Evolutionary conservation across 768 basidiomycete genomes (phyloP).

Genomic region (Russula griseocarnosa): DNA sequence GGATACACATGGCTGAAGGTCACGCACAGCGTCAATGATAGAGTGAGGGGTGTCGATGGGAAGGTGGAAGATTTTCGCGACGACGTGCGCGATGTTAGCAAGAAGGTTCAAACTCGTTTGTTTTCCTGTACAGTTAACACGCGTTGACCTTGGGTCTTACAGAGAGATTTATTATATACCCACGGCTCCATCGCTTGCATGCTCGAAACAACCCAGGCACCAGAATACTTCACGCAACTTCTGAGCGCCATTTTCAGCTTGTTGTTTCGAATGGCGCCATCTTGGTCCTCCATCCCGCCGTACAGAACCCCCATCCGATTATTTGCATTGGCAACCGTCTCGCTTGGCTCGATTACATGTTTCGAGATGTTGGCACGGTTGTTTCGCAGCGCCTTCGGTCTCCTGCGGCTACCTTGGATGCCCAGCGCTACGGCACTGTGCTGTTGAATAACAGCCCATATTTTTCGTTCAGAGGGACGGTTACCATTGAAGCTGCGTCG

Average conservation of each 20-base stretch:
- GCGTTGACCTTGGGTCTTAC: neutral
- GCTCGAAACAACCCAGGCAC: neutral
- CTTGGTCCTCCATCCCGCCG: neutral
- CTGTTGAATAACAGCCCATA: conserved; percentile 14
- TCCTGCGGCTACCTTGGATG: conserved; percentile 3
- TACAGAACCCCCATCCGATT: neutral
- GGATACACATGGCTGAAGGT: too few species aligned
- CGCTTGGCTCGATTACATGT: conserved; percentile 11
- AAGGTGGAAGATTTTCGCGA: too few species aligned
- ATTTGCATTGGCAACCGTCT: neutral
- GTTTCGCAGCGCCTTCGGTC: conserved; percentile 15
- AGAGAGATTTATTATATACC: conserved; percentile 5
- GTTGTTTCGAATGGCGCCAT: neutral
- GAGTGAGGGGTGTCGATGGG: too few species aligned
- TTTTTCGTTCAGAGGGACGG: conserved; percentile 20
- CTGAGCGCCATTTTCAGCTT: neutral
- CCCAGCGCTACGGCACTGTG: conserved; percentile 10
- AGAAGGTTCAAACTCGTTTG: too few species aligned
- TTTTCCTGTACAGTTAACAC: too few species aligned
- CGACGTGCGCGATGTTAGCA: too few species aligned
- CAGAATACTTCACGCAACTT: neutral
- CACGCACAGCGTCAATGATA: too few species aligned
- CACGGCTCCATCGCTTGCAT: neutral
- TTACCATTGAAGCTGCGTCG: neutral
- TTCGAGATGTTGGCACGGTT: conserved; percentile 1